A percentile compares a stretch with the other conserved stretches of the same genome.
phyloP scores from a whole-genome alignment of 441 rosid genomes.

The Codiaeum variegatum region DNA sequence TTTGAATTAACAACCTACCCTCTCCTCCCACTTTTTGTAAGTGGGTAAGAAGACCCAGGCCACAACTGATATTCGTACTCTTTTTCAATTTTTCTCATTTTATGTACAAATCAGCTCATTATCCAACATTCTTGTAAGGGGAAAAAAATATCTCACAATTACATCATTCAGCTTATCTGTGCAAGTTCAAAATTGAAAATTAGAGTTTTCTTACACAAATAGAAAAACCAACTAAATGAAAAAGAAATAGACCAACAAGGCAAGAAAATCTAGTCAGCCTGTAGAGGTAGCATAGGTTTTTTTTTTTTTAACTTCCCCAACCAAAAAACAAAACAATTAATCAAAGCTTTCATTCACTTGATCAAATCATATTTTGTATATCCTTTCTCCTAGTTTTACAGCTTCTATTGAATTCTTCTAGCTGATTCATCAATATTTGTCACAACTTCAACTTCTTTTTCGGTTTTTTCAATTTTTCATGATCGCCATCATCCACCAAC shows the following conservation, averaged over 20 bases:
- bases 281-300: too few species aligned
- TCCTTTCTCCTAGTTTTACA: not conserved
- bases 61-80: too few species aligned
- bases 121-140: not conserved
- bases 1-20: too few species aligned
- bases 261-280: not conserved
- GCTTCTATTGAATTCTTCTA: not conserved
- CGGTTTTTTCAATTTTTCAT: slow-evolving; percentile 33
- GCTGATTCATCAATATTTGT: not conserved
- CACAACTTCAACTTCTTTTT: slow-evolving; percentile 53
- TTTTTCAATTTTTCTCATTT: too few species aligned
- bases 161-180: not conserved
- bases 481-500: slow-evolving; percentile 33
- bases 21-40: too few species aligned
- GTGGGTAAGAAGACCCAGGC: too few species aligned
- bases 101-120: not conserved
- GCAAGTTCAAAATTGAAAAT: not conserved
- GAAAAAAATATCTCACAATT: not conserved
- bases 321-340: too few species aligned
- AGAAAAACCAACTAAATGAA: not conserved
- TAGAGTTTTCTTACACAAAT: not conserved
- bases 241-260: not conserved
- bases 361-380: not conserved
- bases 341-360: too few species aligned
- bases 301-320: too few species aligned